phyloP scores from a whole-genome alignment of 805 yeast species.

The Pichia phayaonensis region DNA sequence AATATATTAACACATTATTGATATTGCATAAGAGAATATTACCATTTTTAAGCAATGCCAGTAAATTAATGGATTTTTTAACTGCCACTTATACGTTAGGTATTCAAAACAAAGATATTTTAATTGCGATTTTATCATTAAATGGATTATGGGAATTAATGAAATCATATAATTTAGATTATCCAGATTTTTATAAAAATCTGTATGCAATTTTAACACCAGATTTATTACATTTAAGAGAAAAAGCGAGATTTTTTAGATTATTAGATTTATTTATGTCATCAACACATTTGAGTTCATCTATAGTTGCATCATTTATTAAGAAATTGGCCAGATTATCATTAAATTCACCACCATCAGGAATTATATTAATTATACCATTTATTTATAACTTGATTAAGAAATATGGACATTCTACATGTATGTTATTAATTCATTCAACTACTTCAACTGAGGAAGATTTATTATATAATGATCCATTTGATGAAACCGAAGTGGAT shows the following conservation, averaged over 20 bases:
- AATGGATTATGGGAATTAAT: constrained; percentile 85
- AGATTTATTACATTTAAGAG: constrained; percentile 64
- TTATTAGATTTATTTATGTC: constrained; percentile 77
- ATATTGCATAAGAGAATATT: constrained; percentile 78
- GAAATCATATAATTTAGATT: constrained; percentile 75
- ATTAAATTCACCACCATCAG: constrained; percentile 76
- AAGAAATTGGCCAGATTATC: constrained; percentile 72
- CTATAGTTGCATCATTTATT: constrained; percentile 82
- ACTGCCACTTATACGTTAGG: constrained; percentile 69
- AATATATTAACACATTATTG: constrained; percentile 61
- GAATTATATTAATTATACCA: constrained; percentile 82
- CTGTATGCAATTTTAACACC: constrained; percentile 76
- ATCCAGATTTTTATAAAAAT: constrained; percentile 82
- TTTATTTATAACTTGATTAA: constrained; percentile 83
- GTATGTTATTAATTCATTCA: constrained; percentile 81
- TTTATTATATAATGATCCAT: constrained; percentile 51
- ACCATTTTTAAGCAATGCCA: constrained; percentile 74
- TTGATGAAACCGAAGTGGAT: constrained; percentile 51
- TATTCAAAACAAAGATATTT: constrained; percentile 25
- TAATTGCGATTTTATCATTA: constrained; percentile 56
- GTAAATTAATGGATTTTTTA: constrained; percentile 83
- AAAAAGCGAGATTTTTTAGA: constrained; percentile 83
- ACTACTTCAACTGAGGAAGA: constrained; percentile 29
- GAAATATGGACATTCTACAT: constrained; percentile 69
- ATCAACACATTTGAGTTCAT: constrained; percentile 80